phyloP scores from a whole-genome alignment of 805 yeast genomes.

The Torulaspora gathmanii region DNA sequence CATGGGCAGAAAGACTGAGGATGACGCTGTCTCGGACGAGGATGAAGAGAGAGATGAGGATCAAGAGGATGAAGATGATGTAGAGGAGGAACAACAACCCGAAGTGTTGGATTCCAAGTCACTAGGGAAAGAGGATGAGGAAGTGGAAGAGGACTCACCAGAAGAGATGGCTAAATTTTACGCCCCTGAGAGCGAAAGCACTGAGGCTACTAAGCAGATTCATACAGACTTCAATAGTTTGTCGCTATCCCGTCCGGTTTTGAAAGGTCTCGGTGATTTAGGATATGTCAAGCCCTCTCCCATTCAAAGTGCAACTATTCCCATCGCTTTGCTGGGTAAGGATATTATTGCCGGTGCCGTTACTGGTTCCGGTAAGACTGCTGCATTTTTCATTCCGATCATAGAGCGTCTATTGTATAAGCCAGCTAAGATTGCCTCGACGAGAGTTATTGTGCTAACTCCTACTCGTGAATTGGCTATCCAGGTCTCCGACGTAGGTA shows the following conservation, averaged over 20 bases:
- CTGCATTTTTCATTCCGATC: constrained; percentile 95
- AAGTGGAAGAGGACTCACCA: constrained; percentile 41
- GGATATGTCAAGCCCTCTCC: constrained; percentile 91
- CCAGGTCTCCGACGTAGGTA: constrained; percentile 92
- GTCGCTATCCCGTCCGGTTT: constrained; percentile 82
- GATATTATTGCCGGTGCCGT: constrained; percentile 99
- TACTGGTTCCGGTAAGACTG: constrained; percentile 99
- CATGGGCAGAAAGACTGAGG: constrained; percentile 34
- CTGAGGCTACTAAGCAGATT: constrained; percentile 46
- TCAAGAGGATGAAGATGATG: constrained; percentile 24
- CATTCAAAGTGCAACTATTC: constrained; percentile 89
- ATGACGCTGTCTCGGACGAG: constrained; percentile 31
- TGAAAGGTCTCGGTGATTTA: constrained; percentile 73
- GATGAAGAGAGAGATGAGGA: constrained; percentile 32
- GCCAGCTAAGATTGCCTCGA: constrained; percentile 78
- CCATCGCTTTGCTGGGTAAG: constrained; percentile 87
- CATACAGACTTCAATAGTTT: constrained; percentile 70
- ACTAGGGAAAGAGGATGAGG: constrained; percentile 6
- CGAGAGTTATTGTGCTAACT: constrained; percentile 84
- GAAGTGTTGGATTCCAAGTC: too few relatives aligned
- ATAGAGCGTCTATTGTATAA: constrained; percentile 87
- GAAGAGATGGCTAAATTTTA: constrained; percentile 81
- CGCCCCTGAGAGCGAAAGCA: constrained; percentile 53
- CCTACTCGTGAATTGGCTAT: constrained; percentile 98
- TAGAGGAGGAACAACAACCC: constrained; percentile 14